Base-by-base conservation (phyloP, 257 asterid species). In the Penstemon barbatus region DNA sequence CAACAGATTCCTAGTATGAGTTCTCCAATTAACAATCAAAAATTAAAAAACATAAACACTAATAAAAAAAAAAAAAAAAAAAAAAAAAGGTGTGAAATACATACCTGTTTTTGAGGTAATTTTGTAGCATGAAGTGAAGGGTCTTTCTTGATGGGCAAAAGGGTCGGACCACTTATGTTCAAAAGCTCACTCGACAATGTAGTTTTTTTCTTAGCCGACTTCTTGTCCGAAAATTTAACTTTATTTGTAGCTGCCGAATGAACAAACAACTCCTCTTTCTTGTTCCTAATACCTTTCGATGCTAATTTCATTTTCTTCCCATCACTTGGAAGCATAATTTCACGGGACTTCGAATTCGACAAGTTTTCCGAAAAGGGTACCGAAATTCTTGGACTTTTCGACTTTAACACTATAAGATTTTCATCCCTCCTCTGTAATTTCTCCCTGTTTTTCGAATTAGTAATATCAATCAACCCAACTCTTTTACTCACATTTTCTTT, bases 71-170 rank as follows among this genome's bases (percentile, higher is more conserved):
- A 58, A 44, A 39, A 7, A 40, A 19, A 48, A 56, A 48, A 3
- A 3, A 3, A 5, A 63, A 15, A 3, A 48, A 48, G 44, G 67
- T 33, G 39, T 13, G 40, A 66, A 52, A 1, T 8, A 39, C 8
- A 33, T 76, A 89, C 96, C 96, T 89, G 92, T 63, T 86, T 86
- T 74, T 77, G 87, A 67, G 80, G 83, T 68, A 82, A 76, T 75
- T 82, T 86, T 15, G 83, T 80, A 36, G 83, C 81, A 37, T 80
- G 89, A 3, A 88, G 80, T 43, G 87, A 80, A 51, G 82, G 80
- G 72, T 75, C 89, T 77, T 81, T 92, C 84, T 77, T 92, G 74
- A 80, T 81, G 13, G 95, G 91, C 70, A 86, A 69, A 69, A 79
- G 75, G 3, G 85, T 77, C 15, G 95, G 90, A 13, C 79, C 87